Evolutionary conservation across 768 basidiomycete species (phyloP), one percentile per base, ranked within the genome.

Genomic region (Lyophyllum decastes): DNA sequence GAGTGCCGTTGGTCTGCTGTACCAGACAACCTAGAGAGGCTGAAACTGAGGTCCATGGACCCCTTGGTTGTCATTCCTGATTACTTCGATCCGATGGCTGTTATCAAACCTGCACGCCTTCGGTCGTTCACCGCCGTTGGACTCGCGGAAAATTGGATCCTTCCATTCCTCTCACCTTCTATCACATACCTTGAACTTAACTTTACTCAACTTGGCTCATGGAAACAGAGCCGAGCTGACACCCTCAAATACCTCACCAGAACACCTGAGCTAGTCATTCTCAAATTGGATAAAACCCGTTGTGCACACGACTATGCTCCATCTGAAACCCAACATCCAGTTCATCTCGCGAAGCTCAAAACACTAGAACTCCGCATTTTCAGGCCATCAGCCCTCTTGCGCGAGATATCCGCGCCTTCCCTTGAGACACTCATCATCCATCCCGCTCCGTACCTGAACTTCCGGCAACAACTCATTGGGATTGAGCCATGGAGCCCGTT

Each of bases 361-460:
- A 66, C 53, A 7, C 66, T 72, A 25, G 61, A 66, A 17, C 45
- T 71, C 4, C 21, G 21, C 2, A 59, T 69, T 19, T 30, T 19
- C 1, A 52, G 61, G 40, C 17, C 63, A 2, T 40, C 64, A 1
- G 38, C 55, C 4, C 57, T 74, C 7, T 64, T 74, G 9, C 52
- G 65, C 51, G 35, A 63, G 2, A 54, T 70, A 6, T 51, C 61
- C 19, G 65, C 65, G 0, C 68, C 68, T 1, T 53, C 61, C 12
- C 63, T 73, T 1, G 63, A 66, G 30, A 64, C 61, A 11, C 61
- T 73, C 19, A 52, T 41, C 33, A 63, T 75, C 26, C 60, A 58
- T 17, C 54, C n/a, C n/a, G n/a, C n/a, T n/a, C n/a, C n/a, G n/a
- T n/a, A n/a, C n/a, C n/a, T n/a, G n/a, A n/a, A n/a, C n/a, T n/a